These are phyloP conservation scores for Cladorrhinum sp. DNA, from an alignment of 2,329 filamentous ascomycete genomes.

Conservation along the genomic window DNA sequence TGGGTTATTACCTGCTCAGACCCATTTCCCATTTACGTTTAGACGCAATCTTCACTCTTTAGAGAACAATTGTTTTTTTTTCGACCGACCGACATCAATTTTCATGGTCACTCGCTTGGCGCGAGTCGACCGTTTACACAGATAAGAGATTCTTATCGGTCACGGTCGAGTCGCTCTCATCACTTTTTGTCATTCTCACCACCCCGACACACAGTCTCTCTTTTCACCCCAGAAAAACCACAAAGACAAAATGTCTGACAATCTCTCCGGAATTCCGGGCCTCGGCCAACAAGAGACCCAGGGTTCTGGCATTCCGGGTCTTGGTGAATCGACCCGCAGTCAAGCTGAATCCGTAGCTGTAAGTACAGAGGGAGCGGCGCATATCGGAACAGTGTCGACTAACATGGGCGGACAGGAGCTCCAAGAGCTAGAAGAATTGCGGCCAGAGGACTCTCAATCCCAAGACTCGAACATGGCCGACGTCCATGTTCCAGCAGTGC, in stretches of 20 bases:
- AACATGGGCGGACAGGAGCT: constrained; percentile 6
- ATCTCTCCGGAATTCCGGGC: constrained; percentile 30
- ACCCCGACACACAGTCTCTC: background rate
- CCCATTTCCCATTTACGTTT: background rate
- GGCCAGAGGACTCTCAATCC: background rate
- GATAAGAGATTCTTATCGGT: background rate
- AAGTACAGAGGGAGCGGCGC: constrained; percentile 14
- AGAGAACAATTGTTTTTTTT: background rate
- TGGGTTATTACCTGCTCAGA: background rate
- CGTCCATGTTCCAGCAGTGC: too few species aligned
- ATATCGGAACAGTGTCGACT: constrained; percentile 6
- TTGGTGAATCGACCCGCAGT: too few species aligned
- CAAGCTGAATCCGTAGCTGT: constrained; percentile 15
- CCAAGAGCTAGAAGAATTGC: background rate
- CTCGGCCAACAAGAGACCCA: too few species aligned
- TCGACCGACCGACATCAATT: background rate
- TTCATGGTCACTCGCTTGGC: background rate
- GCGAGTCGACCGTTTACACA: background rate
- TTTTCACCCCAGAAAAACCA: background rate
- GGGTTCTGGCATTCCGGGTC: too few species aligned
- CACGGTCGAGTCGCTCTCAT: background rate
- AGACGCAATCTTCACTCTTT: background rate
- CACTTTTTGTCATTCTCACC: background rate
- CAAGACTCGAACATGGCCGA: constrained; percentile 12
- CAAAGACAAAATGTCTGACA: constrained; percentile 20